Base-by-base conservation (phyloP, 2,329 filamentous ascomycete genomes). In the Pseudodiploospora longispora region DNA sequence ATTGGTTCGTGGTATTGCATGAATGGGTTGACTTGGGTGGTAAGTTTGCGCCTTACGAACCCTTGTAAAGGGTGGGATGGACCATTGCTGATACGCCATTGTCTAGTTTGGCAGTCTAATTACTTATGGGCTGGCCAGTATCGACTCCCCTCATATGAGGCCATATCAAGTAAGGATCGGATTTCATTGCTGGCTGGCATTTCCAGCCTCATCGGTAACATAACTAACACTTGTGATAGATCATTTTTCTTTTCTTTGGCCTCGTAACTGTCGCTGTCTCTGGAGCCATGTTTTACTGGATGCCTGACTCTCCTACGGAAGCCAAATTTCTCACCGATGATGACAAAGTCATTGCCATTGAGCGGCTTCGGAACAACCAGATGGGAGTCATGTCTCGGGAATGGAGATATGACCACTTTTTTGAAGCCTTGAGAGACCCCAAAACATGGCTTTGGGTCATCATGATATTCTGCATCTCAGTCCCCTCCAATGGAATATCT, bases 381-480 rank as follows among this genome's bases (percentile, higher is more conserved):
- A 75, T 73, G 65, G 74, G 75, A 2, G 65, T 76, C 29, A 66
- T 71, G 46, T 74, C 68, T 2, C 68, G 69, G 4, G 66, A 74
- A 47, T 78, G 72, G 72, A 66, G 70, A 27, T 70, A 65, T 53
- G 59, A 67, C 10, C 75, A 79, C 47, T 62, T 76, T 4, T 60
- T 64, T 38, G 80, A 83, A 52, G 67, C 77, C 0, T 56, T 74
- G 8, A 50, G 69, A 1, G 79, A 82, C 47, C 50, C 68, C n/a
- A 82, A 83, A 57, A 79, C 76, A 0, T 82, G 75, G 74, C 61
- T 75, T 29, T 78, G 75, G 74, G 71, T 78, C 30, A 52, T 57
- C n/a, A 64, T 76, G 60, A 68, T 75, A 51, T 70, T 77, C 34
- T 65, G 74, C 40, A 74, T 82, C 50, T 75, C 74, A 38, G 60